phyloP scores from a whole-genome alignment of 768 basidiomycete genomes.

The Hygrophorus russula region DNA sequence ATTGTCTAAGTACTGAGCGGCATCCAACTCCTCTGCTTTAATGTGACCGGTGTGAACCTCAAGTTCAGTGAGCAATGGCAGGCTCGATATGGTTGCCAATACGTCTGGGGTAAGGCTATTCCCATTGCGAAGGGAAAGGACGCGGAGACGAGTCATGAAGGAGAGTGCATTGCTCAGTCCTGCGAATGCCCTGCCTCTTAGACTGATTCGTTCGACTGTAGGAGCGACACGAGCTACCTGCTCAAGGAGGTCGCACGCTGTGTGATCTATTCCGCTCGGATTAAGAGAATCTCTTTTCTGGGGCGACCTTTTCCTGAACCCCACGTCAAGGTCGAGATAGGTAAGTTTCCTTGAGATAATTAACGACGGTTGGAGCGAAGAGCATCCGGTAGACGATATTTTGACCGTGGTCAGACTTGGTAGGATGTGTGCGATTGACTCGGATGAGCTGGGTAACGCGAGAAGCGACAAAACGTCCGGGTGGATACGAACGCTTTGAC shows the following conservation, averaged over 20 bases:
- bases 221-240: constrained; percentile 17
- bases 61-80: constrained; percentile 27
- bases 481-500: constrained; percentile 15
- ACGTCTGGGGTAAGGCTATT: constrained; percentile 23
- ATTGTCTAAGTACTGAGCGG: constrained; percentile 6
- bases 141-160: constrained; percentile 20
- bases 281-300: constrained; percentile 4
- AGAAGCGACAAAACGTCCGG: constrained; percentile 15
- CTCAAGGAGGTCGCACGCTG: constrained; percentile 18
- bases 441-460: constrained; percentile 2
- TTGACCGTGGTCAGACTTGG: constrained; percentile 18
- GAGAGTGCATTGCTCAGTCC: constrained; percentile 21
- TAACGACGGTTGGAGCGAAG: constrained; percentile 16
- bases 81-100: constrained; percentile 23
- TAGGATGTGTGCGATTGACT: constrained; percentile 9
- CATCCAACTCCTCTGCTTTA: constrained; percentile 14
- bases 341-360: constrained; percentile 23
- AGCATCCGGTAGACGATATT: constrained; percentile 17
- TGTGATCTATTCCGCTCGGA: too few species aligned
- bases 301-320: constrained; percentile 19
- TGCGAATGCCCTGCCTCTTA: constrained; percentile 26
- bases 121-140: constrained; percentile 29
- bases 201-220: constrained; percentile 21
- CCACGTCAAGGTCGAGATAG: constrained; percentile 27
- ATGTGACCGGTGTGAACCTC: constrained; percentile 33